Evolutionary conservation across 129 eudicot genomes (phyloP).

Genomic region (Centaurea solstitialis): DNA sequence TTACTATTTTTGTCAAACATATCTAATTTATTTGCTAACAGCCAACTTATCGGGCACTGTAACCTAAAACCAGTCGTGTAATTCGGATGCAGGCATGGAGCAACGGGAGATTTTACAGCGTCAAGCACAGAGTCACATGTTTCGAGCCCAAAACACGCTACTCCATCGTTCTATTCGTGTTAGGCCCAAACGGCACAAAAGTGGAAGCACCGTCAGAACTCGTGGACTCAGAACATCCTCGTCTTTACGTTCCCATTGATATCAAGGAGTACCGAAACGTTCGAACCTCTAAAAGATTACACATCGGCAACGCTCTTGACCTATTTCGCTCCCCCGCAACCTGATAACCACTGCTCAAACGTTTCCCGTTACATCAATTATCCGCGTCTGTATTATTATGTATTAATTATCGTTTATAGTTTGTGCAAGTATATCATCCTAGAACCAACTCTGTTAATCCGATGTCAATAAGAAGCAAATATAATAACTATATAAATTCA

Average conservation of each 20-base stretch:
- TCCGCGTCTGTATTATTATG: neutral
- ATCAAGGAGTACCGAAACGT: slow-evolving; percentile 37
- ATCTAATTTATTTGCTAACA: neutral
- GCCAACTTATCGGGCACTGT: neutral
- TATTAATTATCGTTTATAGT: neutral
- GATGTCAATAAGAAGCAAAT: neutral
- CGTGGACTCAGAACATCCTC: slow-evolving; percentile 47
- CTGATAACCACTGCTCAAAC: neutral
- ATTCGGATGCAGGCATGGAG: slow-evolving; percentile 48
- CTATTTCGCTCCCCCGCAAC: slow-evolving; percentile 10
- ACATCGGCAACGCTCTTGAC: slow-evolving; percentile 45
- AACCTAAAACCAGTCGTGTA: neutral
- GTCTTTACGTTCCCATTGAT: slow-evolving; percentile 39
- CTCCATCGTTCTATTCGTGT: slow-evolving; percentile 11
- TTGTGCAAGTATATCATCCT: neutral
- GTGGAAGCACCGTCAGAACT: slow-evolving; percentile 39
- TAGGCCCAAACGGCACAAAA: slow-evolving; percentile 25
- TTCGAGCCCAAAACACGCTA: slow-evolving; percentile 30
- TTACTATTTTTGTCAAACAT: neutral
- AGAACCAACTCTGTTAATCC: neutral
- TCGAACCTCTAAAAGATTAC: slow-evolving; percentile 23
- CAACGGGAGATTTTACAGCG: slow-evolving; percentile 57
- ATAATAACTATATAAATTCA: neutral
- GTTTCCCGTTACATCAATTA: neutral
- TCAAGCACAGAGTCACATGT: slow-evolving; percentile 54